phyloP scores from a whole-genome alignment of 2,329 filamentous ascomycete species.

The Fusarium illudens region DNA sequence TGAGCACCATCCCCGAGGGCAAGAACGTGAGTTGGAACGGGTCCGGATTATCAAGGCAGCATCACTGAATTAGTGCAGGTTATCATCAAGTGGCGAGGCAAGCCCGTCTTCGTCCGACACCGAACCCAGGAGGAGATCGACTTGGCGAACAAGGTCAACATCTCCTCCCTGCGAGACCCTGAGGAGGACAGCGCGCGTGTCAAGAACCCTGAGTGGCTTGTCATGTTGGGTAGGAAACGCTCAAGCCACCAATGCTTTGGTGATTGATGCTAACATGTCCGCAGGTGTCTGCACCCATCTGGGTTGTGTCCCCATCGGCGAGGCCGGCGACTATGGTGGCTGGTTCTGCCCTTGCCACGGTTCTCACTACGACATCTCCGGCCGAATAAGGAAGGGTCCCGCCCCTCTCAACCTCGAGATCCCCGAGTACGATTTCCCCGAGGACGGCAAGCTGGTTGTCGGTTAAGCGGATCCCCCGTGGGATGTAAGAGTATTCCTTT shows the following conservation, averaged over 20 bases:
- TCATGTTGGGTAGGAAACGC: constrained; percentile 84
- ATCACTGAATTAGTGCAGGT: constrained; percentile 62
- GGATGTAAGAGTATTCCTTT: constrained; percentile 43
- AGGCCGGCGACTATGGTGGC: constrained; percentile 96
- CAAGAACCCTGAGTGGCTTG: constrained; percentile 97
- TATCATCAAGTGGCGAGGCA: constrained; percentile 99
- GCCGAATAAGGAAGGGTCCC: constrained; percentile 96
- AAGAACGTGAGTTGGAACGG: constrained; percentile 81
- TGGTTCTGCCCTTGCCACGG: constrained; percentile 99
- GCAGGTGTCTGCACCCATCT: constrained; percentile 97
- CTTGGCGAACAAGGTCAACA: constrained; percentile 89
- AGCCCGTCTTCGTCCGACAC: constrained; percentile 99
- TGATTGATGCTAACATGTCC: constrained; percentile 20
- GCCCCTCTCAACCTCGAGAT: constrained; percentile 98
- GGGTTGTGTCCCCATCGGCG: constrained; percentile 98
- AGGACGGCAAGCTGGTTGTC: constrained; percentile 88
- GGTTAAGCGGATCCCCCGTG: constrained; percentile 70
- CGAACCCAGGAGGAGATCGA: constrained; percentile 92
- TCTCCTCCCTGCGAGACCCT: constrained; percentile 87
- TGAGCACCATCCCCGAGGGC: constrained; percentile 92
- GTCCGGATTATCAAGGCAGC: background rate
- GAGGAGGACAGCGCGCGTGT: constrained; percentile 91
- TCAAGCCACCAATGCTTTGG: background rate
- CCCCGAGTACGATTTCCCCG: constrained; percentile 89
- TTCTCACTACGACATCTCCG: constrained; percentile 99